These are phyloP conservation scores for Pyrenula aspistea DNA, from an alignment of 495 filamentous ascomycete species.

Conservation along the genomic window DNA sequence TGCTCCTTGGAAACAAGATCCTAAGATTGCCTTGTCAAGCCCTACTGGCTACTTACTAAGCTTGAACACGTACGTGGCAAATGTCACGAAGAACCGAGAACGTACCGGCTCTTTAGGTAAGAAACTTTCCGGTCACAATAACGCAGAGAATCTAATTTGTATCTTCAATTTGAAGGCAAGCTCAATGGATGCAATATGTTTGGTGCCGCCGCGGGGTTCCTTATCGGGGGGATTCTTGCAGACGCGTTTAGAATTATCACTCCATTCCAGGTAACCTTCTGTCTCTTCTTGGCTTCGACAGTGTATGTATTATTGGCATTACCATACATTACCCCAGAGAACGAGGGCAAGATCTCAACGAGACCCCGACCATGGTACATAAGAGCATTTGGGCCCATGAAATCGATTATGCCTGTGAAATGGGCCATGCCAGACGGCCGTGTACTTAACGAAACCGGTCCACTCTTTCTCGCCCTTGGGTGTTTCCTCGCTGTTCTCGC, in stretches of 20 bases:
- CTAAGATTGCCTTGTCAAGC: no score
- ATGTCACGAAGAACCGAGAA: constrained; percentile 32
- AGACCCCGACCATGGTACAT: constrained; percentile 13
- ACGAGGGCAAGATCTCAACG: constrained; percentile 1
- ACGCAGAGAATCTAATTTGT: no score
- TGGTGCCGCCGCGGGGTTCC: constrained; percentile 37
- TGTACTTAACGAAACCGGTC: constrained; percentile 31
- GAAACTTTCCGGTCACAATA: no score
- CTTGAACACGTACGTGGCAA: constrained; percentile 39
- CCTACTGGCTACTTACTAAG: constrained; percentile 44
- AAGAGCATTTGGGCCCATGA: constrained; percentile 40
- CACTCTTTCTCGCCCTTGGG: constrained; percentile 37
- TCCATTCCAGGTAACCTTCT: constrained; percentile 39
- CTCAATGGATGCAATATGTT: constrained; percentile 43
- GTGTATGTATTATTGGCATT: constrained; percentile 22
- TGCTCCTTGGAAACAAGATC: no score
- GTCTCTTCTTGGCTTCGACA: constrained; percentile 27
- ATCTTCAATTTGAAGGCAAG: no score
- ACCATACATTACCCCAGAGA: constrained; percentile 26
- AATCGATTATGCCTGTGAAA: constrained; percentile 33
- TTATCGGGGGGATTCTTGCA: constrained; percentile 39
- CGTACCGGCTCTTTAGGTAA: constrained; percentile 40
- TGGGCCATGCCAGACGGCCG: constrained; percentile 27
- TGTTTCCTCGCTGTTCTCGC: constrained; percentile 44
- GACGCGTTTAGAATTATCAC: constrained; percentile 35